Base-by-base conservation (phyloP, 2,329 filamentous ascomycete species). In the Chaetomium sp. region DNA sequence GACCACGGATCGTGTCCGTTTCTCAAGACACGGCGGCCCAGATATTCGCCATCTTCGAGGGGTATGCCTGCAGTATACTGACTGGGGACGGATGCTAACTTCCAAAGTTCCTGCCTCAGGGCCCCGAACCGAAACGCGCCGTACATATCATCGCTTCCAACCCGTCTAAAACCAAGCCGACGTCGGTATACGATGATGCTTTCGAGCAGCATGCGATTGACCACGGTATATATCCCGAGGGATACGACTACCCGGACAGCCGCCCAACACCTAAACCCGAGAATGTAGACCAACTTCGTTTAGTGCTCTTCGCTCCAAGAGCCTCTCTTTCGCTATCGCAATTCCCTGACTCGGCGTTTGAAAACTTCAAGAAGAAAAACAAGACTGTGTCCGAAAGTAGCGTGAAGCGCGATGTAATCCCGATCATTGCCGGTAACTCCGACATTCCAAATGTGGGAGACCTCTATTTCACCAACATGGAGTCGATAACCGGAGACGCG, bases 41-140 rank as follows among this genome's bases (percentile, higher is more conserved):
- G 74, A 76, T 68, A 69, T 78, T 53, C 69, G 69, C 31, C 70
- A 76, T 69, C 63, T 78, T 66, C 69, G 71, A 74, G 74, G 70
- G 64, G 75, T 78, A 70, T 54, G 69, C 31, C 50, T 63, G 60
- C 65, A 67, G 62, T 53, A 33, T 27, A 51, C 8, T 66, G 68
- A 63, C 42, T 38, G 55, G 60, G 21, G 54, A 63, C 49, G 60
- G 57, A 64, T 9, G 38, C 65, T 63, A 50, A 23, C 47, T n/a
- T n/a, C n/a, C n/a, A n/a, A n/a, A n/a, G n/a, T 53, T 35, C 7
- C 35, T 21, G 19, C 27, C 13, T 62, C 47, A 74, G 72, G 74
- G 62, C 57, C 62, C 68, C 58, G 64, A 71, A 64, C 68, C 68
- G 57, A 63, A 63, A 59, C 53, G 31, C 51, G 65, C 27, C 56